These are phyloP conservation scores for Metschnikowia koreensis DNA, from an alignment of 805 yeast genomes.

Conservation along the genomic window DNA sequence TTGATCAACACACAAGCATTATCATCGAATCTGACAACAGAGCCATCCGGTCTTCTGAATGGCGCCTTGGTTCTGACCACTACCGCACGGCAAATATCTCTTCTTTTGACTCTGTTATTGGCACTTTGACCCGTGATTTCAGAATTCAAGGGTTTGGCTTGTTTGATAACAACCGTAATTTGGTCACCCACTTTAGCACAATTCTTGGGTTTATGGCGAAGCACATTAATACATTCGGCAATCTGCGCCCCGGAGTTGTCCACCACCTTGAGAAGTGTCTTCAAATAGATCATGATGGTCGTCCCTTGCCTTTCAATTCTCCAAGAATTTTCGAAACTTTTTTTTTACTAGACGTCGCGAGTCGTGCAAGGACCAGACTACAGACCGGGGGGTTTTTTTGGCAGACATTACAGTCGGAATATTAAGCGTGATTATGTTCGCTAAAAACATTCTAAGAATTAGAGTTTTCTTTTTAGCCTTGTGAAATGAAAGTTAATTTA, in stretches of 20 bases:
- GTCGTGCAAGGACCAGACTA: conserved; percentile 10
- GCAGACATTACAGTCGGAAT: too few species aligned
- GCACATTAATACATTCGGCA: conserved; percentile 93
- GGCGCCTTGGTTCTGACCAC: conserved; percentile 88
- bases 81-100: conserved; percentile 94
- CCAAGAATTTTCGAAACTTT: conserved; percentile 1
- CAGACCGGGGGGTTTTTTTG: not conserved
- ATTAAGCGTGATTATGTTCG: too few species aligned
- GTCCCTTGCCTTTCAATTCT: not conserved
- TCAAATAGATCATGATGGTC: conserved; percentile 74
- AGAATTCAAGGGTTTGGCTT: conserved; percentile 75
- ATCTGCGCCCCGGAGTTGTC: conserved; percentile 95
- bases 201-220: conserved; percentile 82
- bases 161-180: conserved; percentile 90
- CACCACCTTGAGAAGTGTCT: conserved; percentile 82
- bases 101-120: conserved; percentile 82
- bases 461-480: too few species aligned
- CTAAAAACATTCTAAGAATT: too few species aligned
- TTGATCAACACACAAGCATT: conserved; percentile 95
- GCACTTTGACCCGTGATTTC: conserved; percentile 72
- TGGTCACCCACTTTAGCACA: conserved; percentile 87
- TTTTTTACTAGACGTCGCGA: conserved; percentile 6
- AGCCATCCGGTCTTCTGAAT: conserved; percentile 79
- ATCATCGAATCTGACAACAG: conserved; percentile 85
- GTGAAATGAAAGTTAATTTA: too few species aligned